Base-by-base conservation (phyloP, 352 stramenopile genomes). In the Nothophytophthora sp. region DNA sequence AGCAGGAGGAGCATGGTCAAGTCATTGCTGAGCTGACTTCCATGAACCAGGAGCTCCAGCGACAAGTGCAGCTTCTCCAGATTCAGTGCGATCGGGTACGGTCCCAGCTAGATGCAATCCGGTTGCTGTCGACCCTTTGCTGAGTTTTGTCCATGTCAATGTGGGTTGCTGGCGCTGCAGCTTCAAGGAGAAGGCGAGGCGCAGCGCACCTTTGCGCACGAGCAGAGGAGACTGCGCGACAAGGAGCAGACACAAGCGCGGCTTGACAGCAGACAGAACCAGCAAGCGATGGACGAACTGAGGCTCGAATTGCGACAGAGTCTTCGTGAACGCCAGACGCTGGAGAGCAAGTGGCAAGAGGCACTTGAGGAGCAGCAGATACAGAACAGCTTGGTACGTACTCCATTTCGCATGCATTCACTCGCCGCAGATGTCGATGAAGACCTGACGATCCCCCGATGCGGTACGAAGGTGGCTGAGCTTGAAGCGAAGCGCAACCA, bases 151-250 rank as follows among this genome's bases (percentile, higher is more conserved):
- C n/a, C n/a, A n/a, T n/a, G n/a, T n/a, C n/a, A n/a, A n/a, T n/a
- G n/a, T n/a, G n/a, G n/a, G n/a, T n/a, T n/a, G n/a, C n/a, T n/a
- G n/a, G 15, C 12, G 23, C 8, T 50, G 19, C 44, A 73, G 64
- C 19, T 70, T 8, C 56, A 69, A 66, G 43, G 52, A 10, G 71
- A 88, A 7, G 51, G 54, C 1, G 64, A 83, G 28, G 33, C 55
- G 0, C 71, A 83, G 3, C 63, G 56, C 2, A 55, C 63, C 3
- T 35, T 47, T 15, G 51, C 60, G 8, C 53, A 71, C 10, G 72
- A 90, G 40, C 44, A 64, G 18, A 63, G 59, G 23, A 63, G 63
- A 22, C 48, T 79, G 19, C 63, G 66, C 5, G 71, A 90, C 39
- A 78, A 80, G 33, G 41, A 67, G 9, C 60, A 74, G 15, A 5